phyloP scores from a whole-genome alignment of 2,329 filamentous ascomycete genomes.

The Trichophyton mentagrophytes region DNA sequence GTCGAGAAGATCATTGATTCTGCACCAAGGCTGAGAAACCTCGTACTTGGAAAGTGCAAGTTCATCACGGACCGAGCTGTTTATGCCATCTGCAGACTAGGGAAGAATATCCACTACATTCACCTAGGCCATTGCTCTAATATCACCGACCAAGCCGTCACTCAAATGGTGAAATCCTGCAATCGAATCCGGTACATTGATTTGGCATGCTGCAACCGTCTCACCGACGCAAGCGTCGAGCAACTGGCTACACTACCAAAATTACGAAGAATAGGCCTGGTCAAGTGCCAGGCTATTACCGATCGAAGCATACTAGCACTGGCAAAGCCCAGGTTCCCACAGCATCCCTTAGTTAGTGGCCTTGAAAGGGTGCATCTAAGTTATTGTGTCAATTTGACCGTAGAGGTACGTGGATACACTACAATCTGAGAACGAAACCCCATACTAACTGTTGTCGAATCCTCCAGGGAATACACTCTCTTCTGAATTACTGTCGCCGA shows the following conservation, averaged over 20 bases:
- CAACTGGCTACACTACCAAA: conserved; percentile 80
- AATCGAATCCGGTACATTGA: conserved; percentile 96
- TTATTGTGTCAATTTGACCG: conserved; percentile 76
- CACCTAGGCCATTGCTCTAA: conserved; percentile 87
- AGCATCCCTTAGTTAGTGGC: conserved; percentile 51
- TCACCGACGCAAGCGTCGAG: conserved; percentile 78
- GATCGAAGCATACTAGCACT: conserved; percentile 78
- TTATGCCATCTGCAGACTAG: conserved; percentile 70
- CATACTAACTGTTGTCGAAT: conserved; percentile 15
- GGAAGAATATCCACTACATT: conserved; percentile 93
- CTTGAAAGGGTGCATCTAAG: conserved; percentile 91
- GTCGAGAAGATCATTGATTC: conserved; percentile 77
- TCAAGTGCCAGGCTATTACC: conserved; percentile 85
- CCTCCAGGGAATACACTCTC: conserved; percentile 66
- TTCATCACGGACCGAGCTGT: conserved; percentile 85
- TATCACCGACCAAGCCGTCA: conserved; percentile 81
- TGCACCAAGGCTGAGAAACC: conserved; percentile 77
- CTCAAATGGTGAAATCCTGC: conserved; percentile 68
- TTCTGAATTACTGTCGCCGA: conserved; percentile 82
- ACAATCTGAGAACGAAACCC: neutral
- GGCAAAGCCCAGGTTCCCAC: conserved; percentile 48
- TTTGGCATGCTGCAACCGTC: conserved; percentile 78
- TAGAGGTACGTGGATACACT: conserved; percentile 46
- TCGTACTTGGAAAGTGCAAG: conserved; percentile 88
- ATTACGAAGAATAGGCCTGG: conserved; percentile 82